Evolutionary conservation across 1,284 basidiomycete species (phyloP), one percentile per base, ranked within the genome.

Genomic region (Ganoderma boninense): DNA sequence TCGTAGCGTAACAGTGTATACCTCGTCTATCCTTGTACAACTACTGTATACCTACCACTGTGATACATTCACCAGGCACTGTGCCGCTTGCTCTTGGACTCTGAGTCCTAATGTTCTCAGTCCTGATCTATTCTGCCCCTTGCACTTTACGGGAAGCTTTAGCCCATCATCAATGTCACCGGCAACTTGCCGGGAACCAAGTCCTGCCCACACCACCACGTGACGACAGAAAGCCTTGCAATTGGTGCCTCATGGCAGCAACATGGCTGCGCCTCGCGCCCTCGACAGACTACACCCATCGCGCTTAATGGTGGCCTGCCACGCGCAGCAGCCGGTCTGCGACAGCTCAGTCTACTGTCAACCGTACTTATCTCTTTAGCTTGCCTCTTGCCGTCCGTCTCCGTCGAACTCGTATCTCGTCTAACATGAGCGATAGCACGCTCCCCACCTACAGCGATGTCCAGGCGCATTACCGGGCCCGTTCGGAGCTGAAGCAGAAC

Each of bases 401-500:
- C 16, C 26, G n/a, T 18, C 29, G 7, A 29, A 7, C 26, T 16
- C 5, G n/a, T 18, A 32, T 16, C 54, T 57, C 7, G 44, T 13
- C 46, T 7, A 61, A 7, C 8, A 63, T 57, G 71, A 32, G 59
- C 43, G 72, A 71, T 23, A 23, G 60, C 6, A 67, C 64, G 26
- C 70, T 69, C 18, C 73, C 73, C 18, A 61, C 71, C 43, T 74
- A 74, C 66, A 71, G 52, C 64, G 69, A 74, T 59, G 71, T 72
- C 18, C 69, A 72, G 62, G 69, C 69, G n/a, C 71, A 71, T 29
- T 62, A 74, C 10, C 71, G 69, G 29, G 66, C 69, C 29, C 73
- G 71, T 38, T 20, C 63, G 59, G 71, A 74, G 64, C 73, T 74
- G 56, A 68, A 65, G 71, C 71, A 76, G 64, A 74, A 74, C 54